Conservation (phyloP, 176 grass and related monocot species). For the Pharus latifolius region DNA sequence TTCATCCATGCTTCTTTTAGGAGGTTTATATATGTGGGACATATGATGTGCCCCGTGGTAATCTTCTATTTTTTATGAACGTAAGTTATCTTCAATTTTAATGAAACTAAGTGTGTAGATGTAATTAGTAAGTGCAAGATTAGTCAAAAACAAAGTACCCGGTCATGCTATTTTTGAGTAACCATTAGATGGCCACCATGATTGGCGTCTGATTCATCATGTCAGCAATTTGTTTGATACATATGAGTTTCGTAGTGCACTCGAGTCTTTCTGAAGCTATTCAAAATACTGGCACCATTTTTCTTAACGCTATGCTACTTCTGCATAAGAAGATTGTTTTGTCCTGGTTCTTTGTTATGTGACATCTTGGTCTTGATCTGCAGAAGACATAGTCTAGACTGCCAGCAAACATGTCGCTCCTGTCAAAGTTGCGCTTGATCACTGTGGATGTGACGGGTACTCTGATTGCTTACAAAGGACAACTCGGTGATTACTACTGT, state of each 20-base stretch:
- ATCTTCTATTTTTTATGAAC: too few relatives aligned
- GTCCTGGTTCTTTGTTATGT: background rate
- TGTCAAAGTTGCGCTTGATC: slow-evolving; percentile 69
- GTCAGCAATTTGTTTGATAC: too few relatives aligned
- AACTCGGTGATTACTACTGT: slow-evolving; percentile 97
- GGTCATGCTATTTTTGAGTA: too few relatives aligned
- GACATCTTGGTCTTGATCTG: background rate
- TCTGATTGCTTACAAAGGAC: slow-evolving; percentile 87
- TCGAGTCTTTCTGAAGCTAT: background rate
- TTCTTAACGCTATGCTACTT: background rate
- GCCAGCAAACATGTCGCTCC: slow-evolving; percentile 48
- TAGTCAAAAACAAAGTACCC: too few relatives aligned
- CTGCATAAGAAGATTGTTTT: background rate
- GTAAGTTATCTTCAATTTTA: too few relatives aligned
- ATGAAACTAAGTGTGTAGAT: too few relatives aligned
- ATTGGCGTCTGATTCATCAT: too few relatives aligned
- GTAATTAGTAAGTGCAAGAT: too few relatives aligned
- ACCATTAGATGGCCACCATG: too few relatives aligned
- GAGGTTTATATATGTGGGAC: too few relatives aligned
- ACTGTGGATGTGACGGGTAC: slow-evolving; percentile 98
- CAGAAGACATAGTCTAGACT: background rate
- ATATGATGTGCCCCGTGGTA: too few relatives aligned
- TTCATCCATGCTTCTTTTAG: too few relatives aligned
- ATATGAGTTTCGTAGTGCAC: background rate
- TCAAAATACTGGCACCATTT: background rate